Evolutionary conservation across 139 green algal genomes (phyloP).

Genomic region (Ostreobium quekettii): DNA sequence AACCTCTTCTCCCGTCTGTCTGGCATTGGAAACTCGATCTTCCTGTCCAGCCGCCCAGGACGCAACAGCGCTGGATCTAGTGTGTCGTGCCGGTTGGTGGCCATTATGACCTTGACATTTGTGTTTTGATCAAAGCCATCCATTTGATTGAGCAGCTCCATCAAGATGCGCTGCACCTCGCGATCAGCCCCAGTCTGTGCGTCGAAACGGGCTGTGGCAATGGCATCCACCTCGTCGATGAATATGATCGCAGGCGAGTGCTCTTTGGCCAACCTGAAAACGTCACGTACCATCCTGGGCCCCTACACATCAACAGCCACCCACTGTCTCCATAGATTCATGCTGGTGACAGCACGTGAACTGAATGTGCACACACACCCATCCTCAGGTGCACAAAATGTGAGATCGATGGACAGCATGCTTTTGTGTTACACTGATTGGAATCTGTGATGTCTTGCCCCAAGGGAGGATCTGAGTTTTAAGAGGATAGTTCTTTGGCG

Average conservation of each 20-base stretch:
- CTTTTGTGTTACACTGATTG: no score
- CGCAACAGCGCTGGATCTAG: conserved; percentile 94
- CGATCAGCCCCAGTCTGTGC: conserved; percentile 79
- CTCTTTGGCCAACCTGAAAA: conserved; percentile 97
- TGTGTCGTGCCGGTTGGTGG: conserved; percentile 96
- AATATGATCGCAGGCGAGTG: conserved; percentile 98
- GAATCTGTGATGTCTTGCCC: no score
- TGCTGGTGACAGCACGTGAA: no score
- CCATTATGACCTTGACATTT: conserved; percentile 98
- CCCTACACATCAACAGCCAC: no score
- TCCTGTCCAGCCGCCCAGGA: conserved; percentile 92
- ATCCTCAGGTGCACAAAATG: no score
- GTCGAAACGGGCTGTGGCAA: conserved; percentile 96
- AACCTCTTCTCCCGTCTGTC: conserved; percentile 96
- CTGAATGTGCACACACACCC: no score
- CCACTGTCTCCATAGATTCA: no score
- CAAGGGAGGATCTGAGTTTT: no score
- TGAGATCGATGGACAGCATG: no score
- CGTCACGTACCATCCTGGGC: conserved; percentile 94
- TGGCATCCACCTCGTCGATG: conserved; percentile 96
- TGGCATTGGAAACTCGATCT: conserved; percentile 99
- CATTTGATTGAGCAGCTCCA: conserved; percentile 99
- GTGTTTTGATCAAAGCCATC: conserved; percentile 98
- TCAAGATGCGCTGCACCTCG: conserved; percentile 98
- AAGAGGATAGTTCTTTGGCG: no score